Evolutionary conservation across 2,329 filamentous ascomycete genomes (phyloP), one percentile per base, ranked within the genome.

Genomic region (Diplodia sapinea): DNA sequence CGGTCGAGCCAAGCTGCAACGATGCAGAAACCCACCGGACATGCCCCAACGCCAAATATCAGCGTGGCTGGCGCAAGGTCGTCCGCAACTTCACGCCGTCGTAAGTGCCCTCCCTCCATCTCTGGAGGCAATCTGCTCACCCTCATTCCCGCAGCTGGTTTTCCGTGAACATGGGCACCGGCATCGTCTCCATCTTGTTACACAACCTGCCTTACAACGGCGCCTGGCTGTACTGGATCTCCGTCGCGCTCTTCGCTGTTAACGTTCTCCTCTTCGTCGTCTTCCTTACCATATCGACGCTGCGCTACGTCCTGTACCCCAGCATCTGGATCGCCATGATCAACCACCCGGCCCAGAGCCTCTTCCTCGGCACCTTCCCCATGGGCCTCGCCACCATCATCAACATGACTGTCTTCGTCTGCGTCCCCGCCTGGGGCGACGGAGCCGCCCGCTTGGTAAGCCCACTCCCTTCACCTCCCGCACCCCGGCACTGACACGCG

Each of bases 371-470:
- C 0, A 88, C 86, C 0, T 83, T 89, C 38, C 87, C 88, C 1
- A 89, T 90, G 85, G 87, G 83, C 0, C 82, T 90, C 65, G 85
- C 87, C 0, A 90, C 87, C 3, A 85, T 90, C 65, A 84, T 90
- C 70, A 86, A 87, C 70, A 88, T 89, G 86, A 84, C 86, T 71
- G 80, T 87, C 4, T 79, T 86, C 40, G 81, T 85, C 43, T 89
- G 87, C 74, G 79, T 82, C 8, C 83, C 82, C 0, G 76, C 74
- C 12, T 89, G 86, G 88, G 87, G 86, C 2, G 70, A 79, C 29
- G 84, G 85, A 80, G 77, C 83, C 36, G 77, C 70, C 0, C 75
- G 70, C 1, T 64, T 82, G 11, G 81, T 76, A 2, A 83, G 81
- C 79, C 77, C 72, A 4, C 66, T 81, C 17, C 17, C 17, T 0